A percentile compares a stretch with the other conserved stretches of the same genome.
Evolutionary conservation across 306 rosid species (phyloP).

Genomic region (Trifolium subterraneum): DNA sequence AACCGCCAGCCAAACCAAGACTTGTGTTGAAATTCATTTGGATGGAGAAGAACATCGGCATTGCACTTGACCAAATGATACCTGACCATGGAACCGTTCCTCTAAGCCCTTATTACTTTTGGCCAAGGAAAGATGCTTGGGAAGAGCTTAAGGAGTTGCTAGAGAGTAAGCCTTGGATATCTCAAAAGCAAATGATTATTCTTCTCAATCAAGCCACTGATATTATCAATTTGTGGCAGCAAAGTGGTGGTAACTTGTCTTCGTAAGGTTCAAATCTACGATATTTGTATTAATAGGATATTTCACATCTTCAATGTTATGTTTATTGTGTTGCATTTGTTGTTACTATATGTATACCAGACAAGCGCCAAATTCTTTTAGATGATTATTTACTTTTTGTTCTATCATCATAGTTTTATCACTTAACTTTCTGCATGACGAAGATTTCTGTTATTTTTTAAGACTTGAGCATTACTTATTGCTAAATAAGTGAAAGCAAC

Average conservation of each 20-base stretch:
- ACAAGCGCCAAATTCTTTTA: constrained; percentile 36
- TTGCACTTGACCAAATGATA: constrained; percentile 80
- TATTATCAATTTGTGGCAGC: constrained; percentile 97
- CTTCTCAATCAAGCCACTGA: constrained; percentile 99
- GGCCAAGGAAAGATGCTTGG: constrained; percentile 99
- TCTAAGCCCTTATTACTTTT: constrained; percentile 92
- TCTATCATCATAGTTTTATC: constrained; percentile 11
- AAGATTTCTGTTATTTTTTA: too few species aligned
- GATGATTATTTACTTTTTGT: constrained; percentile 31
- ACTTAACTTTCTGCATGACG: neutral
- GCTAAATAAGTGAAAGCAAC: neutral
- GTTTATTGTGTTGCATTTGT: constrained; percentile 38
- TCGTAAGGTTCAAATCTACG: constrained; percentile 43
- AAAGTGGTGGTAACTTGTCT: constrained; percentile 88
- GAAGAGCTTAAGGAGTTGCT: constrained; percentile 95
- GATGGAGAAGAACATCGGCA: constrained; percentile 99
- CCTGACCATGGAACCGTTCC: constrained; percentile 91
- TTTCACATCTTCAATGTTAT: constrained; percentile 19
- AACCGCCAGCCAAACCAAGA: constrained; percentile 77
- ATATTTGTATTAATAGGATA: constrained; percentile 21
- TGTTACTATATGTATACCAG: constrained; percentile 33
- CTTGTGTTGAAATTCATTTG: constrained; percentile 90
- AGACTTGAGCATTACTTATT: neutral
- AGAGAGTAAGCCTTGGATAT: constrained; percentile 97
- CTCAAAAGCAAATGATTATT: constrained; percentile 96